Evolutionary conservation across 2,329 filamentous ascomycete genomes (phyloP).

Genomic region (Xylaria arbuscula): DNA sequence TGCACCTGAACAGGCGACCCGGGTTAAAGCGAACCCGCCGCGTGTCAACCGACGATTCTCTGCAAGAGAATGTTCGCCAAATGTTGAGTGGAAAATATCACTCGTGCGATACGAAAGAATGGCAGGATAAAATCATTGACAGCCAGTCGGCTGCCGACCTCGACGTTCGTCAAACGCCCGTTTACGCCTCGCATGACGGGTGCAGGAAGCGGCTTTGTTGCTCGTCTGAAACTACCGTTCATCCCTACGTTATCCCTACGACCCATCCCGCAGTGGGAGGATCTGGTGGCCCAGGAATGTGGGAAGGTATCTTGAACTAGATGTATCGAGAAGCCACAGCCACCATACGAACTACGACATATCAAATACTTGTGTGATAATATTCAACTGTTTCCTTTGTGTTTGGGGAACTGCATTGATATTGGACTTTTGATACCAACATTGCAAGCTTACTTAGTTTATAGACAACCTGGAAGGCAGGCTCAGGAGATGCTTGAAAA

Average conservation of each 20-base stretch:
- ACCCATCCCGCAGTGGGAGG: constrained; percentile 63
- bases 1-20: constrained; percentile 52
- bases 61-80: constrained; percentile 75
- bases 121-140: constrained; percentile 54
- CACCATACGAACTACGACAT: constrained; percentile 31
- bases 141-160: constrained; percentile 48
- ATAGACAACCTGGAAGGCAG: constrained; percentile 51
- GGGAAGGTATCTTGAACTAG: constrained; percentile 71
- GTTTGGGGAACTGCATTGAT: constrained; percentile 39
- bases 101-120: constrained; percentile 52
- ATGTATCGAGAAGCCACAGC: constrained; percentile 33
- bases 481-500: constrained; percentile 54
- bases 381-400: constrained; percentile 51
- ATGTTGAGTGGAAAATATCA: constrained; percentile 59
- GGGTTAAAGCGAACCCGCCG: constrained; percentile 71
- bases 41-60: constrained; percentile 66
- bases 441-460: constrained; percentile 49
- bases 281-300: constrained; percentile 71
- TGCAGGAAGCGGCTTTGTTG: constrained; percentile 75
- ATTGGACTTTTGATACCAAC: constrained; percentile 50
- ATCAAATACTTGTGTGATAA: constrained; percentile 48
- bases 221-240: constrained; percentile 65
- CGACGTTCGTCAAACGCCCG: constrained; percentile 41
- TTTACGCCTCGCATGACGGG: constrained; percentile 55
- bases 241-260: constrained; percentile 58